phyloP scores from a whole-genome alignment of 257 asterid genomes.

The Forsythia suspensa region DNA sequence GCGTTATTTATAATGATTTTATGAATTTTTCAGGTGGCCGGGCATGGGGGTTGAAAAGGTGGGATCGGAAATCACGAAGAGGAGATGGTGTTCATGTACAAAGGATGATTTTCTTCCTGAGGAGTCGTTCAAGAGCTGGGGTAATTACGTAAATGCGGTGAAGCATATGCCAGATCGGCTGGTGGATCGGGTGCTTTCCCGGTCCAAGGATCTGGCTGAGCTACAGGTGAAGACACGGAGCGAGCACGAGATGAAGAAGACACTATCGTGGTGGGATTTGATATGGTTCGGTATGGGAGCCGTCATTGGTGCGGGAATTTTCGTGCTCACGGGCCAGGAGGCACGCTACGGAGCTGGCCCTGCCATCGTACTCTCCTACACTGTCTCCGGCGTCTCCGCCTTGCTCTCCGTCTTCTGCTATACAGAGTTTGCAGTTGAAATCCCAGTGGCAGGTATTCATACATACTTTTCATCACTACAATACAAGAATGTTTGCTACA shows the following conservation, averaged over 20 bases:
- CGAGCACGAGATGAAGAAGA: slow-evolving; percentile 53
- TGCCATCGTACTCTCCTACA: slow-evolving; percentile 64
- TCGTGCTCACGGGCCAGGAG: slow-evolving; percentile 64
- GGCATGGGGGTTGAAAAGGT: not conserved
- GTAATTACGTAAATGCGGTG: slow-evolving; percentile 46
- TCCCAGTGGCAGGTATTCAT: slow-evolving; percentile 53
- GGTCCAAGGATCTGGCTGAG: slow-evolving; percentile 50
- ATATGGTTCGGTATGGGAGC: slow-evolving; percentile 83
- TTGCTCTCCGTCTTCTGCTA: slow-evolving; percentile 63
- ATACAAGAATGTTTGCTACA: not conserved
- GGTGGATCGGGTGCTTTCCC: slow-evolving; percentile 43
- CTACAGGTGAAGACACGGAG: slow-evolving; percentile 56
- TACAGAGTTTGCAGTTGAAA: slow-evolving; percentile 66
- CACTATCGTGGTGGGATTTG: slow-evolving; percentile 67
- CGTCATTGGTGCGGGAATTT: slow-evolving; percentile 66
- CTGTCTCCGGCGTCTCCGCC: slow-evolving; percentile 57
- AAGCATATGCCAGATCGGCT: slow-evolving; percentile 53
- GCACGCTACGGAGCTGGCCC: slow-evolving; percentile 53
- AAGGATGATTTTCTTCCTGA: slow-evolving; percentile 77
- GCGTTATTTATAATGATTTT: not conserved
- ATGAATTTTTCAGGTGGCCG: not conserved
- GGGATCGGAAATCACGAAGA: slow-evolving; percentile 20
- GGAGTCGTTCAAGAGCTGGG: slow-evolving; percentile 64
- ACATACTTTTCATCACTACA: not conserved
- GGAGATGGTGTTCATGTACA: slow-evolving; percentile 37